phyloP scores from a whole-genome alignment of 306 rosid species.

The Biancaea sappan region DNA sequence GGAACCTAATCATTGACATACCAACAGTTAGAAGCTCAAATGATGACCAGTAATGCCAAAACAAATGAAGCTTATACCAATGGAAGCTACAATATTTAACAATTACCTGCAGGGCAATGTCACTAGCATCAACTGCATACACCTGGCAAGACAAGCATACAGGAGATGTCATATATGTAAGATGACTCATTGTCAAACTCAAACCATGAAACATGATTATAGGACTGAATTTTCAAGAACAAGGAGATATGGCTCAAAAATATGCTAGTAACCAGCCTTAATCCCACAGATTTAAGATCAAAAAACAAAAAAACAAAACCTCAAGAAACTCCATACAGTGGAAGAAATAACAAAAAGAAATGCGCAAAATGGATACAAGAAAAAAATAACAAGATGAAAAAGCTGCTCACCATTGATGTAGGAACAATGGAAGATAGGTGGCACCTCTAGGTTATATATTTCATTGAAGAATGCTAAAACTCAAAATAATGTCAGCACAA shows the following conservation, averaged over 20 bases:
- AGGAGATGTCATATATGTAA: constrained; percentile 25
- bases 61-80: neutral
- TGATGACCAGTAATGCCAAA: neutral
- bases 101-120: constrained; percentile 92
- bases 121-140: constrained; percentile 98
- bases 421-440: neutral
- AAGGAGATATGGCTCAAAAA: neutral
- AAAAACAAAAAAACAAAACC: too few species aligned
- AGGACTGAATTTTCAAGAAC: constrained; percentile 12
- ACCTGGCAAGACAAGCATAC: constrained; percentile 62
- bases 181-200: constrained; percentile 13
- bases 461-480: neutral
- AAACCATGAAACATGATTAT: constrained; percentile 15
- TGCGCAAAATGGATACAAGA: neutral
- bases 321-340: neutral
- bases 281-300: neutral
- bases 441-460: constrained; percentile 10
- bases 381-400: constrained; percentile 18
- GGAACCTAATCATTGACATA: neutral
- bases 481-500: neutral
- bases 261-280: constrained; percentile 12
- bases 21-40: neutral
- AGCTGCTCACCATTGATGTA: constrained; percentile 1
- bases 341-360: constrained; percentile 7
- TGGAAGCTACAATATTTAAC: constrained; percentile 25